Conservation (phyloP, 1,284 basidiomycete genomes). For the Pisolithus thermaeus region DNA sequence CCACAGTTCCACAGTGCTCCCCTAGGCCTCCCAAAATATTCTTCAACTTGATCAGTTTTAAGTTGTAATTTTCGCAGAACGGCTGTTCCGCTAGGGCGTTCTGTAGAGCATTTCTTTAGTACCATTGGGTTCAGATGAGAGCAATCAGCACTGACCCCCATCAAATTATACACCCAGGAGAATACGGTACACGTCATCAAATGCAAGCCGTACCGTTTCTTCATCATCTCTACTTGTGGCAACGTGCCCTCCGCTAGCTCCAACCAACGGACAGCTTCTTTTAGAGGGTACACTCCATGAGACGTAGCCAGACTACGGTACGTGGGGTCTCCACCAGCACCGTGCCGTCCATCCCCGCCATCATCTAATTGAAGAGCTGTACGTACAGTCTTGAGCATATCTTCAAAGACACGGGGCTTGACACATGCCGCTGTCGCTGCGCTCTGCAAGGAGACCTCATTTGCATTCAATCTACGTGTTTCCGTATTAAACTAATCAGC, state of each 20-base stretch:
- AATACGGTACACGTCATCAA: conserved; percentile 25
- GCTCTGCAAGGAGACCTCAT: conserved; percentile 22
- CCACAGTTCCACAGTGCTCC: conserved; percentile 21
- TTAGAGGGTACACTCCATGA: conserved; percentile 9
- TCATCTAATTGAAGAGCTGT: conserved; percentile 12
- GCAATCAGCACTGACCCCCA: conserved; percentile 17
- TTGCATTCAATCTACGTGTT: conserved; percentile 18
- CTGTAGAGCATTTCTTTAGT: conserved; percentile 1
- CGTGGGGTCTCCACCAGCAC: conserved; percentile 6
- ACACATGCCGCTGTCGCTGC: conserved; percentile 23
- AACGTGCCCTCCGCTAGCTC: conserved; percentile 21
- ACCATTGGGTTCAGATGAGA: background rate
- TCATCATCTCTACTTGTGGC: conserved; percentile 12
- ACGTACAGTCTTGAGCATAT: conserved; percentile 20
- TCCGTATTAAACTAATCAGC: background rate
- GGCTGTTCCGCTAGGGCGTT: conserved; percentile 15
- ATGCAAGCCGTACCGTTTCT: conserved; percentile 12
- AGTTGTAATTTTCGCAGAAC: conserved; percentile 14
- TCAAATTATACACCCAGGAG: conserved; percentile 27
- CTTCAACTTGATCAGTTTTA: conserved; percentile 16
- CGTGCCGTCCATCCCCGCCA: background rate
- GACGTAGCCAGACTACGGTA: conserved; percentile 21
- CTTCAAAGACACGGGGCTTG: conserved; percentile 13
- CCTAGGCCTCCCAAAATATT: conserved; percentile 17
- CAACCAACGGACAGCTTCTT: conserved; percentile 23